These are phyloP conservation scores for Globisporangium ultimum DNA, from an alignment of 352 stramenopile species.

Conservation along the genomic window DNA sequence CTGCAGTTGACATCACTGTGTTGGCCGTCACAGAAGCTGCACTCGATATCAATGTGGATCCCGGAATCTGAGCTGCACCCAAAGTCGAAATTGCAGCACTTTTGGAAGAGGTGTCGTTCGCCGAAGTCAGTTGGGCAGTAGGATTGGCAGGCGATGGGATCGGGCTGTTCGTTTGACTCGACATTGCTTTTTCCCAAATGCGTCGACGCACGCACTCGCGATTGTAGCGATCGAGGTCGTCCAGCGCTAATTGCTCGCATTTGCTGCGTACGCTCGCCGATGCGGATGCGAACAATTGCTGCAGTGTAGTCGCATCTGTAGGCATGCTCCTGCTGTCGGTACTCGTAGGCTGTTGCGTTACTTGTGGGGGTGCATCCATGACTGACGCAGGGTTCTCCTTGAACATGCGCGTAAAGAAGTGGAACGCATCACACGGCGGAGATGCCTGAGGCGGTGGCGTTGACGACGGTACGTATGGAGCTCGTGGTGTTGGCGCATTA, in stretches of 20 bases:
- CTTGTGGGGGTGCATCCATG: not conserved
- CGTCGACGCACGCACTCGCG: constrained; percentile 50
- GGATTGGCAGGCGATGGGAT: not conserved
- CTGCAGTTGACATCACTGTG: no score
- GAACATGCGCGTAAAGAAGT: constrained; percentile 41
- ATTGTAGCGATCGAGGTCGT: constrained; percentile 59
- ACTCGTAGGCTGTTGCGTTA: not conserved
- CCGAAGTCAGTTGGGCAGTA: no score
- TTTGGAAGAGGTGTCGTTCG: no score
- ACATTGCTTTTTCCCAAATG: constrained; percentile 61
- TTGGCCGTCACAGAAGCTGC: no score
- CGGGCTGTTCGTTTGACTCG: constrained; percentile 16
- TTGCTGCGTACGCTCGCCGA: constrained; percentile 24
- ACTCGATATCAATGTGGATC: no score
- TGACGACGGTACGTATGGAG: constrained; percentile 31
- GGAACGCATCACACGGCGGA: constrained; percentile 26
- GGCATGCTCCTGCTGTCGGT: not conserved
- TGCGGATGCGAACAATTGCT: constrained; percentile 24
- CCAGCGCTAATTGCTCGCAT: constrained; percentile 43
- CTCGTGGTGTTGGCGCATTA: constrained; percentile 10
- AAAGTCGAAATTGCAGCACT: no score
- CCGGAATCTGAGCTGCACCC: no score
- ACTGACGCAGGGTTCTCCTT: constrained; percentile 16
- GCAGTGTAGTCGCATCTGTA: constrained; percentile 6
- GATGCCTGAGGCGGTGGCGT: constrained; percentile 33